Evolutionary conservation across 2,329 filamentous ascomycete genomes (phyloP).

Genomic region (Clonostachys byssicola): DNA sequence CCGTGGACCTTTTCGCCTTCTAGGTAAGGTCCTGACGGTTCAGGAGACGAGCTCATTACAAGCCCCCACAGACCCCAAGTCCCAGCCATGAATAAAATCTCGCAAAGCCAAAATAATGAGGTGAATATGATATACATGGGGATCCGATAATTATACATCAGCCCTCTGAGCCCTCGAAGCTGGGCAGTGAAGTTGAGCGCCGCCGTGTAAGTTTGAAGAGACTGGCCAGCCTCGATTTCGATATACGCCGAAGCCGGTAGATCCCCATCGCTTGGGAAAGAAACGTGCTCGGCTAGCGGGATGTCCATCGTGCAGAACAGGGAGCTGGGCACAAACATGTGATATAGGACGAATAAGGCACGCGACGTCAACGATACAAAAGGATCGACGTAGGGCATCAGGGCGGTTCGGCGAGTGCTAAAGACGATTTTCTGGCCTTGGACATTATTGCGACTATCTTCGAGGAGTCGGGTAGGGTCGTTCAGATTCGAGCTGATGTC

Average conservation of each 20-base stretch:
- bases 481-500: slow-evolving; percentile 16
- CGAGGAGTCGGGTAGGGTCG: slow-evolving; percentile 18
- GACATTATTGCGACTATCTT: slow-evolving; percentile 26
- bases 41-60: slow-evolving; percentile 15
- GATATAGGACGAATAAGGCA: slow-evolving; percentile 61
- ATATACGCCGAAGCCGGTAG: slow-evolving; percentile 44
- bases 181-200: slow-evolving; percentile 67
- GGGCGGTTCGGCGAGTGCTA: slow-evolving; percentile 66
- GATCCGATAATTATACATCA: slow-evolving; percentile 83
- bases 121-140: slow-evolving; percentile 67
- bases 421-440: slow-evolving; percentile 41
- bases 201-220: slow-evolving; percentile 73
- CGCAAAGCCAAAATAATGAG: slow-evolving; percentile 69
- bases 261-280: slow-evolving; percentile 45
- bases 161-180: slow-evolving; percentile 71
- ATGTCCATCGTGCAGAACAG: slow-evolving; percentile 64
- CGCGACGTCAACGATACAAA: slow-evolving; percentile 59
- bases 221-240: slow-evolving; percentile 66
- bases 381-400: slow-evolving; percentile 75
- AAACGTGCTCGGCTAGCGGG: slow-evolving; percentile 68
- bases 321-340: slow-evolving; percentile 59
- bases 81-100: slow-evolving; percentile 61
- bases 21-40: slow-evolving; percentile 4
- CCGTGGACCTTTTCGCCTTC: slow-evolving; percentile 5
- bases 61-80: slow-evolving; percentile 57